phyloP scores from a whole-genome alignment of 805 yeast species.

The Candida hungchunana region DNA sequence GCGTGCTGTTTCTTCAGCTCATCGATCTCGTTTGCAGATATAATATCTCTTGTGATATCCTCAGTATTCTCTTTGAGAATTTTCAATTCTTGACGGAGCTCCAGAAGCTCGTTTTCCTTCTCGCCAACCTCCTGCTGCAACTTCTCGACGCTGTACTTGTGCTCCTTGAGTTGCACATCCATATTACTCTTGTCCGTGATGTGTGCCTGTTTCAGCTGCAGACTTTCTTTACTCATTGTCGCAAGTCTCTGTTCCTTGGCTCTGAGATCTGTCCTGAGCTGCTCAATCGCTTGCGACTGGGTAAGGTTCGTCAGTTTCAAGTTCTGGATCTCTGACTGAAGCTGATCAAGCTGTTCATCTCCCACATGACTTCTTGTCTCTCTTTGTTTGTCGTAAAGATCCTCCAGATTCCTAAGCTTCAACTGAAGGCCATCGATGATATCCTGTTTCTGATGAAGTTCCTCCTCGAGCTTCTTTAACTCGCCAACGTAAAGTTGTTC shows the following conservation, averaged over 20 bases:
- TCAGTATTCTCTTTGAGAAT: slow-evolving; percentile 3
- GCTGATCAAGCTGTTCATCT: slow-evolving; percentile 30
- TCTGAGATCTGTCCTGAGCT: slow-evolving; percentile 22
- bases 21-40: slow-evolving; percentile 1
- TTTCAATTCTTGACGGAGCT: slow-evolving; percentile 4
- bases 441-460: slow-evolving; percentile 24
- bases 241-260: slow-evolving; percentile 12
- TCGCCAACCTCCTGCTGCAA: slow-evolving; percentile 4
- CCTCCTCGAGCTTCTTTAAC: slow-evolving; percentile 34
- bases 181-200: slow-evolving; percentile 9
- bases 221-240: slow-evolving; percentile 21
- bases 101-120: slow-evolving; percentile 9
- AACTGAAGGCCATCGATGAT: slow-evolving; percentile 23
- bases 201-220: slow-evolving; percentile 28
- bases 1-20: slow-evolving; percentile 6
- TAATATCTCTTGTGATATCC: slow-evolving; percentile 1
- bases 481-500: slow-evolving; percentile 45
- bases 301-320: slow-evolving; percentile 29
- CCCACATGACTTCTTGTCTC: slow-evolving; percentile 21
- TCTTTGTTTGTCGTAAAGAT: slow-evolving; percentile 13
- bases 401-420: slow-evolving; percentile 20
- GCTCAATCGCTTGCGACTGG: slow-evolving; percentile 25
- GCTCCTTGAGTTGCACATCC: slow-evolving; percentile 9
- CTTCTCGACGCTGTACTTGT: slow-evolving; percentile 3
- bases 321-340: slow-evolving; percentile 30